These are phyloP conservation scores for Fusarium pseudograminearum DNA, from an alignment of 2,329 filamentous ascomycete species.

Conservation along the genomic window DNA sequence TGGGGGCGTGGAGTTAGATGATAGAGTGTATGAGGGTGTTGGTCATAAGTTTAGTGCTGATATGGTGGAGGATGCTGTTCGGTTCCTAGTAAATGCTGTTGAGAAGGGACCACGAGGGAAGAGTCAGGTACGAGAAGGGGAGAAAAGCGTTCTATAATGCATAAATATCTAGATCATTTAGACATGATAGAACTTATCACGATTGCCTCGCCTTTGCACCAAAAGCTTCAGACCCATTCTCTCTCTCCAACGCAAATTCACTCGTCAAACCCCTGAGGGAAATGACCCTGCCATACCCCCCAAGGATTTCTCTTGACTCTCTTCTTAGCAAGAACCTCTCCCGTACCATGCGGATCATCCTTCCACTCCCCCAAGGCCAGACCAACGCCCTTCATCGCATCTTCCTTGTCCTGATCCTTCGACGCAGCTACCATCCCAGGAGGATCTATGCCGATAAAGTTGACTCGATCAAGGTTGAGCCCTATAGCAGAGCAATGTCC, in stretches of 20 bases:
- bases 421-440: constrained; percentile 56
- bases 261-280: constrained; percentile 54
- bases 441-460: constrained; percentile 75
- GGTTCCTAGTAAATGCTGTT: constrained; percentile 69
- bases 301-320: constrained; percentile 64
- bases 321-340: constrained; percentile 60
- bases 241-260: constrained; percentile 53
- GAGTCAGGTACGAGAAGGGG: constrained; percentile 49
- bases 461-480: constrained; percentile 59
- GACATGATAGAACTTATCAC: constrained; percentile 49
- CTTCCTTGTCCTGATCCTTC: constrained; percentile 50
- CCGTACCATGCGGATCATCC: constrained; percentile 65
- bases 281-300: constrained; percentile 59
- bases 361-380: constrained; percentile 63
- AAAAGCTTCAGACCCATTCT: constrained; percentile 56
- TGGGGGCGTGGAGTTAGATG: constrained; percentile 68
- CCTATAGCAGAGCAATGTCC: constrained; percentile 74
- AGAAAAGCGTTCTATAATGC: constrained; percentile 43
- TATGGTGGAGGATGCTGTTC: constrained; percentile 76
- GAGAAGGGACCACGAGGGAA: constrained; percentile 47
- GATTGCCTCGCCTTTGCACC: constrained; percentile 55
- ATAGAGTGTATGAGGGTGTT: constrained; percentile 75
- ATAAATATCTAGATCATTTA: neutral
- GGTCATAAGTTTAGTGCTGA: constrained; percentile 75
- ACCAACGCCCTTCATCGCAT: constrained; percentile 57